Conservation (phyloP, 202 grass and related monocot species). For the Elaeis oleifera region DNA sequence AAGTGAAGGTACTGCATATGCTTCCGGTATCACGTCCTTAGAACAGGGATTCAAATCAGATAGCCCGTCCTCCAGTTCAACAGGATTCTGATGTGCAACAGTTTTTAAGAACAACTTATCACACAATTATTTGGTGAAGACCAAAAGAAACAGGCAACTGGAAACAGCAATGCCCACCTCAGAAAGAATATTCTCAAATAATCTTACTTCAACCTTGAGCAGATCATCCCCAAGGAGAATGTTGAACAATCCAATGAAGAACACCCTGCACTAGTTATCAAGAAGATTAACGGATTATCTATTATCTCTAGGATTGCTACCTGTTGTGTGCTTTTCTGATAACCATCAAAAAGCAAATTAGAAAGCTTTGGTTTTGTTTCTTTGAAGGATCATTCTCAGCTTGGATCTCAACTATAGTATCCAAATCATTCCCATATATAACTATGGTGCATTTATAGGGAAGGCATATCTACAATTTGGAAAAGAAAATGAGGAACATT, state of each 20-base stretch:
- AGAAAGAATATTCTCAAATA: slow-evolving; percentile 73
- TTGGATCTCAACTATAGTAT: slow-evolving; percentile 59
- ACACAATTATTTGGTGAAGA: not conserved
- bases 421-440: slow-evolving; percentile 46
- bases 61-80: slow-evolving; percentile 69
- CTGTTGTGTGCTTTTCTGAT: too few relatives aligned
- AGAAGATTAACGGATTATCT: not conserved
- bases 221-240: slow-evolving; percentile 65
- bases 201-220: slow-evolving; percentile 75
- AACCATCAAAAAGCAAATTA: too few relatives aligned
- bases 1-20: slow-evolving; percentile 59
- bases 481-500: not conserved
- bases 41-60: slow-evolving; percentile 69
- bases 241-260: slow-evolving; percentile 79
- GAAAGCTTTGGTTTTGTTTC: slow-evolving; percentile 66
- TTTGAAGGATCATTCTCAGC: slow-evolving; percentile 76
- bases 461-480: slow-evolving; percentile 60
- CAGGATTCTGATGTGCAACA: slow-evolving; percentile 50
- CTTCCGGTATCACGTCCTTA: slow-evolving; percentile 62
- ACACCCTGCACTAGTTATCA: slow-evolving; percentile 50
- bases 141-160: not conserved
- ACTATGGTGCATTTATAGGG: slow-evolving; percentile 83
- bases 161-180: slow-evolving; percentile 37
- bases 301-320: not conserved
- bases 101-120: not conserved